Base-by-base conservation (phyloP, 129 eudicot genomes). In the Artemisia tridentata region DNA sequence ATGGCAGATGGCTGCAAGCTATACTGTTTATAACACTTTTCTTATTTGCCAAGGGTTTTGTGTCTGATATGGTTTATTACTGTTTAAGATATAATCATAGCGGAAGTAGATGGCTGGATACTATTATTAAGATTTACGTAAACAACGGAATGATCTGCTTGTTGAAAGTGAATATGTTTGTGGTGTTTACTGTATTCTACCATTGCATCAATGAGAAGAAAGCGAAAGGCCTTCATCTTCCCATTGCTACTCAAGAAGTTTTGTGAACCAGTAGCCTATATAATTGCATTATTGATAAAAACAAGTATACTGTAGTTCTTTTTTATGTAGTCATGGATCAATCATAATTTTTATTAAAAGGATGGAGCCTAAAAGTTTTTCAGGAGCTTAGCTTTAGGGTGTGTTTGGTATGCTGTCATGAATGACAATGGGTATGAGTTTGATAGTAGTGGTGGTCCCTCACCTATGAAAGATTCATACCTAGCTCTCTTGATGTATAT, bases 161-260 rank as follows among this genome's bases (percentile, higher is more conserved):
- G 54, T 25, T 78, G 6, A 71, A 78, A 5, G 49, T 77, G 11
- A 25, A 61, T 21, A 31, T 77, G 81, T 69, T 62, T 61, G 81
- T 23, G 11, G 56, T 43, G 34, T 77, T 47, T 55, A 52, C 75
- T 41, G 17, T 77, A 6, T 70, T 68, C 56, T 77, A 77, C 75
- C 71, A 69, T 62, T 65, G 63, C 45, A 2, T 38, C 11, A 38
- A 38, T 7, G 27, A 50, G 41, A 61, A 20, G 15, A 59, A 62
- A 49, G 66, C 9, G 5, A 46, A 9, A 25, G 65, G n/a, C 2
- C 29, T 23, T 21, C 70, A 29, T 29, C 69, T 43, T 51, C 72
- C 71, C 48, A 15, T 62, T 11, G 10, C 45, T 38, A 38, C 11
- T 38, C 45, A 38, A 38, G 45, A 38, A 38, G 45, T 38, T 38